These are phyloP conservation scores for Tephrocybe sp. DNA, from an alignment of 768 basidiomycete genomes.

Conservation along the genomic window DNA sequence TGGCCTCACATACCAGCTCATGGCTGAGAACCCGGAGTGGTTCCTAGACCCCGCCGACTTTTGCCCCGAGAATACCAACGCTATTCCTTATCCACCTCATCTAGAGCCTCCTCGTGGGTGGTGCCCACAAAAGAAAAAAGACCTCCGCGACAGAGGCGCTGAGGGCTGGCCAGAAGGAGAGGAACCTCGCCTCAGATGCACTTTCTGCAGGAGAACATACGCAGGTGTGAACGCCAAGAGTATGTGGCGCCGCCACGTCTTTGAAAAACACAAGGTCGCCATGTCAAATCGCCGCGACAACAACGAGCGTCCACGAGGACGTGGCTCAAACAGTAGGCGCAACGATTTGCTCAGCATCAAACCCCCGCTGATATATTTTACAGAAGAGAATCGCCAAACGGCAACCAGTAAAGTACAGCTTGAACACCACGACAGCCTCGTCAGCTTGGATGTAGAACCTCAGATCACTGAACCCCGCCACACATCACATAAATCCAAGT, in stretches of 20 bases:
- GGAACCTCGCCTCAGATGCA: constrained; percentile 77
- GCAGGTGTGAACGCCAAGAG: constrained; percentile 87
- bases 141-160: constrained; percentile 61
- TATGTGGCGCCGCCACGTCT: constrained; percentile 89
- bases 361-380: constrained; percentile 2
- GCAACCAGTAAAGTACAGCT: constrained; percentile 26
- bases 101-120: constrained; percentile 84
- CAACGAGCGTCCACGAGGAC: constrained; percentile 59
- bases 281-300: constrained; percentile 84
- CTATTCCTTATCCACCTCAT: constrained; percentile 70
- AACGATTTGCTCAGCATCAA: neutral
- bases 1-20: constrained; percentile 65
- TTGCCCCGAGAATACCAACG: constrained; percentile 45
- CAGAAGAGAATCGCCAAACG: constrained; percentile 58
- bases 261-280: constrained; percentile 87
- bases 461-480: constrained; percentile 31
- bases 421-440: constrained; percentile 40
- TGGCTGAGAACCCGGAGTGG: constrained; percentile 80
- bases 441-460: constrained; percentile 39
- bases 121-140: constrained; percentile 85
- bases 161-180: constrained; percentile 81
- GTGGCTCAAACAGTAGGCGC: constrained; percentile 62
- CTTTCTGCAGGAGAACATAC: constrained; percentile 80
- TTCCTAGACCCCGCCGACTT: constrained; percentile 74
- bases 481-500: constrained; percentile 42